Base-by-base conservation (phyloP, 2,329 filamentous ascomycete genomes). In the Cladosporium colombiae region DNA sequence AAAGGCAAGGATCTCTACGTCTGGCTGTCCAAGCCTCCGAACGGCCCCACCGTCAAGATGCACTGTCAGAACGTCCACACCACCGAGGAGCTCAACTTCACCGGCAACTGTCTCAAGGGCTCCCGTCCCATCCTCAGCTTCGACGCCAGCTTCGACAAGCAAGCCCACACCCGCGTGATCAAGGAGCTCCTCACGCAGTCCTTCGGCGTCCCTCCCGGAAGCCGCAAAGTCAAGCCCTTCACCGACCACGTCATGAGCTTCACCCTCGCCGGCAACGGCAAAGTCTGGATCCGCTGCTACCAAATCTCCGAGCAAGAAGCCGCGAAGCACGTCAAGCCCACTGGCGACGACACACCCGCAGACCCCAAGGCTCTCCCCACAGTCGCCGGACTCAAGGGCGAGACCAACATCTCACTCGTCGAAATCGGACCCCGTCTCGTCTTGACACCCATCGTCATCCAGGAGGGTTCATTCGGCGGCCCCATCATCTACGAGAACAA, bases 401-500 rank as follows among this genome's bases (percentile, higher is more conserved):
- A 91, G 67, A 92, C 91, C 6, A 91, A 96, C 70, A 83, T 98
- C 68, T 90, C 85, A 67, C 84, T 99, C 27, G 88, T 97, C 1
- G 95, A 99, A 80, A 96, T 99, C 68, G 95, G 95, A 0, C 95
- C 95, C 0, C 87, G 95, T 55, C 94, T 97, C 72, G 93, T 97
- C 33, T 83, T 97, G 60, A 97, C 93, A 29, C 94, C 95, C 0
- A 97, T 97, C 70, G 89, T 98, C 65, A 97, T 98, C 71, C 88
- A 96, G 72, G 95, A 99, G 78, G 93, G 92, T 52, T 93, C 91
- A 68, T 98, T 99, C 73, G 94, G 94, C 63, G 95, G 95, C 0
- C 94, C 95, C 3, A 92, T 98, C 70, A 96, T 99, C 75, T 99
- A 96, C 81, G 92, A 98, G 83, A 98, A 98, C 83, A 95, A 92